These are phyloP conservation scores for Metarhizium rileyi DNA, from an alignment of 2,329 filamentous ascomycete genomes.

Conservation along the genomic window DNA sequence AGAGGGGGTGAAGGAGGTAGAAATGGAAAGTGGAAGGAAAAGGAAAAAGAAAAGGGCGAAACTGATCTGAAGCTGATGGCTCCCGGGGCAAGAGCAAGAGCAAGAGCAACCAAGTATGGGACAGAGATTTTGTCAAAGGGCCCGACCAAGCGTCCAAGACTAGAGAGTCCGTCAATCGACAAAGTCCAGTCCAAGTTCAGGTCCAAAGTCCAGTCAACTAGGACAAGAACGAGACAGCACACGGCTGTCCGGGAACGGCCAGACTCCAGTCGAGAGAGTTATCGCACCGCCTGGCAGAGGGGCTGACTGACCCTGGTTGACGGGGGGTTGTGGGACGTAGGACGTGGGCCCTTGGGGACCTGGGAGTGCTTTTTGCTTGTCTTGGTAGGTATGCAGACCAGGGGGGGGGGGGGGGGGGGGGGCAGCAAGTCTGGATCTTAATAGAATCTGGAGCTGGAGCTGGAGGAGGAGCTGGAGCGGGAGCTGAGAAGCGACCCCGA, in stretches of 20 bases:
- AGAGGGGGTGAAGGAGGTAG: not conserved
- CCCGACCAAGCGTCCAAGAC: not conserved
- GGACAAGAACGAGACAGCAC: not conserved
- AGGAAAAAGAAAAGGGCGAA: too few relatives aligned
- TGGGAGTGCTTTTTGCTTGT: too few relatives aligned
- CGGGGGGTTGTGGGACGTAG: slow-evolving; percentile 6
- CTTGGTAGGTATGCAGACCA: not conserved
- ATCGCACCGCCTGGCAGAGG: slow-evolving; percentile 2
- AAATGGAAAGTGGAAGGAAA: not conserved
- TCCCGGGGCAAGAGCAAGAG: not conserved
- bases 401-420: too few relatives aligned
- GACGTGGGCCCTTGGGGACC: too few relatives aligned
- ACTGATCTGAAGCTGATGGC: not conserved
- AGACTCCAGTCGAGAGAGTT: slow-evolving; percentile 2
- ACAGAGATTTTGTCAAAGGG: not conserved
- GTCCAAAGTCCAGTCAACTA: too few relatives aligned
- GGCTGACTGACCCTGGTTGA: slow-evolving; percentile 6
- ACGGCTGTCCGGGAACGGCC: slow-evolving; percentile 7
- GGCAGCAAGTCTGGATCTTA: too few relatives aligned
- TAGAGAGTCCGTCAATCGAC: too few relatives aligned
- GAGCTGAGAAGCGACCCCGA: too few relatives aligned
- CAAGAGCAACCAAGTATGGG: not conserved
- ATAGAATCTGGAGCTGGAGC: not conserved
- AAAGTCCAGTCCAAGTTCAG: too few relatives aligned
- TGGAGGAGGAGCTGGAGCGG: too few relatives aligned